Evolutionary conservation across 768 basidiomycete genomes (phyloP), one percentile per base, ranked within the genome.

Genomic region (Auricularia auricula-judae): DNA sequence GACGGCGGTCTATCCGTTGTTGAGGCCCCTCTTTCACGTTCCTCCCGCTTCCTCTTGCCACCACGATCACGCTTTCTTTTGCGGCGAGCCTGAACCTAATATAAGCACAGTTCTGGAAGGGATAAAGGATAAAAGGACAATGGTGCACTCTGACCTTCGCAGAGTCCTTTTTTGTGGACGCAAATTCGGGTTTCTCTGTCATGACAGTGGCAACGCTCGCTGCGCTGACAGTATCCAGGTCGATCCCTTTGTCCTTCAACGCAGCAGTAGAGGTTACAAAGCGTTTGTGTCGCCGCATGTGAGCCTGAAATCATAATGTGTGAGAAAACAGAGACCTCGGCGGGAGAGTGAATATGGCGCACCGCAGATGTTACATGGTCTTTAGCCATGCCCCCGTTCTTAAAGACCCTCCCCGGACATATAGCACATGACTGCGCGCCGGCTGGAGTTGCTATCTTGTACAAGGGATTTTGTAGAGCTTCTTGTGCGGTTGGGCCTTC

Each of bases 391-490:
- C 76, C 77, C 8, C 67, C 62, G 59, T 81, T 80, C 71, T 89
- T 89, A 47, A 92, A 78, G n/a, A 80, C 70, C 71, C 89, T 92
- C 44, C 84, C 85, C 11, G 86, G 88, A 72, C 90, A 92, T 4
- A 87, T 70, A 7, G 85, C 78, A 71, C 90, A 91, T 8, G 78
- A 80, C 67, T 81, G 80, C 42, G 82, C 71, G 29, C 81, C 81
- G 3, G 85, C 81, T 29, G 85, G 77, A 11, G 82, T 66, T 3
- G 84, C 81, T 39, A 86, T 74, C 67, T 82, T 71, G 72, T 86
- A 88, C 39, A 92, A 68, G 1, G 90, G 86, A 63, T 89, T 81
- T 33, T 75, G 74, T 59, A 89, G 79, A 11, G 83, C 88, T 70
- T 87, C 81, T 51, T 77, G 70, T 53, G 90, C 77, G 7, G 83